Evolutionary conservation across 2,329 filamentous ascomycete genomes (phyloP), one percentile per base, ranked within the genome.

Genomic region (Calonectria pseudoreteaudii): DNA sequence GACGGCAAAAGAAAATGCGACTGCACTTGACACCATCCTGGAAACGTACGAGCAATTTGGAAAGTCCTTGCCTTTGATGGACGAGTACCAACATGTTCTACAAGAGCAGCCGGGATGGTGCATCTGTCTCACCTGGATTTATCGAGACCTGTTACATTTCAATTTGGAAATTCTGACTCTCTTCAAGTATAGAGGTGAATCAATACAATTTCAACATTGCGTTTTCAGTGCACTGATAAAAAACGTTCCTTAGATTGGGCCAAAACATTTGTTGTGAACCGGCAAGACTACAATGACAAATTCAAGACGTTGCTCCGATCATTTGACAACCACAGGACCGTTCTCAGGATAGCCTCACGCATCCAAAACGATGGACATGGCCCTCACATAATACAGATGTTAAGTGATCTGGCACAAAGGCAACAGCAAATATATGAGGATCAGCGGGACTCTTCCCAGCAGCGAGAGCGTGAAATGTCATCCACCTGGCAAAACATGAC

Each of bases 111-210:
- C 66, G 4, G n/a, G 44, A 4, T 58, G 58, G 23, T 30, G 47
- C 7, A 34, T 73, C 2, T 73, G 66, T 16, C 66, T 73, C 0
- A 58, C 66, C 13, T 69, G 66, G 71, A 52, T 73, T 18, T 73
- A 73, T 18, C 11, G 44, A 16, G 71, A 73, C 16, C 18, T 73
- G 4, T 30, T 73, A 1, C 50, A 14, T 26, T 69, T 73, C 26
- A 49, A 69, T 34, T 18, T 18, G 1, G 62, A 53, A 4, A 23
- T 73, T 5, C 38, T 73, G 1, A 60, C 52, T 1, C 30, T 73
- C 6, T 69, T 73, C 18, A 38, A 73, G 14, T 23, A 26, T 7
- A 30, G 20, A 23, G 56, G 71, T 66, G 58, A 44, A 5, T 20
- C 44, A 23, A 9, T 23, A 3, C 1, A n/a, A 47, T 5, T 4